phyloP scores from a whole-genome alignment of 2,329 filamentous ascomycete species.

The Ustulina deusta region DNA sequence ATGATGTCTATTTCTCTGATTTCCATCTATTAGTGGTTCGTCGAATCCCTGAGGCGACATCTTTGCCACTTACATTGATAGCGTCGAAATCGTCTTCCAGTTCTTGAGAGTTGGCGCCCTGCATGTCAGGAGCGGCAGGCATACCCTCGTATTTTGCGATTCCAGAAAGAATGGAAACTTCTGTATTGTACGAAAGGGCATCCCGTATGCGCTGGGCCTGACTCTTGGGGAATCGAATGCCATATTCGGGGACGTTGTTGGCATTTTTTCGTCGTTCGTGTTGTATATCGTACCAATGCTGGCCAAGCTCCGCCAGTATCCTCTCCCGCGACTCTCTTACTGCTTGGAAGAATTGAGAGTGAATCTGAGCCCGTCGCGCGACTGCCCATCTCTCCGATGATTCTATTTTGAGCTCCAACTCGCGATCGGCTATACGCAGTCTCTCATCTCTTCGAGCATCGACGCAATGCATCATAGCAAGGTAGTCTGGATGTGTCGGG shows the following conservation, averaged over 20 bases:
- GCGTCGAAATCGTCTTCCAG: conserved; percentile 88
- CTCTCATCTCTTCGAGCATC: conserved; percentile 85
- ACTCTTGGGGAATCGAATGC: conserved; percentile 82
- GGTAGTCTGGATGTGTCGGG: conserved; percentile 89
- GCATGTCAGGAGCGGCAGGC: conserved; percentile 90
- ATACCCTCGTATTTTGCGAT: conserved; percentile 97
- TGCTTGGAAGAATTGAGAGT: conserved; percentile 90
- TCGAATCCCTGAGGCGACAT: not conserved
- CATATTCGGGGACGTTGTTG: conserved; percentile 83
- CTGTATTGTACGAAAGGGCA: conserved; percentile 91
- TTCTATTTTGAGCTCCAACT: conserved; percentile 79
- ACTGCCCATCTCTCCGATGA: conserved; percentile 80
- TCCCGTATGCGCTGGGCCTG: conserved; percentile 83
- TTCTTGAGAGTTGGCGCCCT: conserved; percentile 76
- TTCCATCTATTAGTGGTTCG: conserved; percentile 33
- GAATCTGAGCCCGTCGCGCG: conserved; percentile 85
- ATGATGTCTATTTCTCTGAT: conserved; percentile 50
- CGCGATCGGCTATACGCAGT: conserved; percentile 78
- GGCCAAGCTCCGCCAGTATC: conserved; percentile 82
- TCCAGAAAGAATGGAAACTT: conserved; percentile 90
- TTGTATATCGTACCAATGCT: conserved; percentile 93
- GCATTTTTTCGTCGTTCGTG: conserved; percentile 84
- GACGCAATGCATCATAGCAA: conserved; percentile 89
- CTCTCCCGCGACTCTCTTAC: conserved; percentile 85
- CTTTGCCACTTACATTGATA: conserved; percentile 79